Conservation (phyloP, 345 rosid genomes). For the Eucalyptus brandiana region DNA sequence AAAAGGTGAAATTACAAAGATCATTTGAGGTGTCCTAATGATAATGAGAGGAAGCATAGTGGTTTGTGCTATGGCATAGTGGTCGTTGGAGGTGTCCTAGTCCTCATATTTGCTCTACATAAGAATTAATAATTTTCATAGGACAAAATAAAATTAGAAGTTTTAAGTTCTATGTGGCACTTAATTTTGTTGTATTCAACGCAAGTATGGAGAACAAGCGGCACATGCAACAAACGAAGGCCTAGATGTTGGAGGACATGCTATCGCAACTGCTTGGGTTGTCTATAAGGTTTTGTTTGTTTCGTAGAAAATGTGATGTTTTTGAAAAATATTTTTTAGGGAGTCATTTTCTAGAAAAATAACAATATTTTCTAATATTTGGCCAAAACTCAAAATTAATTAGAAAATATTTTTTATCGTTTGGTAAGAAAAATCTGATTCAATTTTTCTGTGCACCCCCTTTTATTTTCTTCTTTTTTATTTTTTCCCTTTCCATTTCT, state of each 20-base stretch:
- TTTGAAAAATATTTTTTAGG: rapidly evolving
- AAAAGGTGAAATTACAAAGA: no score
- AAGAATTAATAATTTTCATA: background rate
- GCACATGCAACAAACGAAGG: slow-evolving; percentile 58
- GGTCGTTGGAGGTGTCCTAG: no score
- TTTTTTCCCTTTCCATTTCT: no score
- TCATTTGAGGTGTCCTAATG: no score
- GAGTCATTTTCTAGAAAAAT: no score
- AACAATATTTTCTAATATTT: rapidly evolving
- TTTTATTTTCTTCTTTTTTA: no score
- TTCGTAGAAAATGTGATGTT: rapidly evolving
- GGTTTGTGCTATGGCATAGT: no score
- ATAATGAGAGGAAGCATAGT: no score
- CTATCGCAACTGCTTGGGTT: slow-evolving; percentile 79
- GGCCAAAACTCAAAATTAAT: no score
- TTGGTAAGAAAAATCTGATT: no score
- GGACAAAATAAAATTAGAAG: background rate
- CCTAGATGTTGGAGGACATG: slow-evolving; percentile 78
- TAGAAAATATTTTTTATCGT: no score
- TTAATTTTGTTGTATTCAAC: background rate
- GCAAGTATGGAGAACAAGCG: slow-evolving; percentile 74
- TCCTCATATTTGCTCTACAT: background rate
- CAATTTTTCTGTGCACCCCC: no score
- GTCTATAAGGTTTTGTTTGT: slow-evolving; percentile 33
- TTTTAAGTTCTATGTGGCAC: background rate